A percentile compares a stretch with the other conserved stretches of the same genome.
phyloP scores from a whole-genome alignment of 345 rosid species.

The Eucalyptus decipiens region DNA sequence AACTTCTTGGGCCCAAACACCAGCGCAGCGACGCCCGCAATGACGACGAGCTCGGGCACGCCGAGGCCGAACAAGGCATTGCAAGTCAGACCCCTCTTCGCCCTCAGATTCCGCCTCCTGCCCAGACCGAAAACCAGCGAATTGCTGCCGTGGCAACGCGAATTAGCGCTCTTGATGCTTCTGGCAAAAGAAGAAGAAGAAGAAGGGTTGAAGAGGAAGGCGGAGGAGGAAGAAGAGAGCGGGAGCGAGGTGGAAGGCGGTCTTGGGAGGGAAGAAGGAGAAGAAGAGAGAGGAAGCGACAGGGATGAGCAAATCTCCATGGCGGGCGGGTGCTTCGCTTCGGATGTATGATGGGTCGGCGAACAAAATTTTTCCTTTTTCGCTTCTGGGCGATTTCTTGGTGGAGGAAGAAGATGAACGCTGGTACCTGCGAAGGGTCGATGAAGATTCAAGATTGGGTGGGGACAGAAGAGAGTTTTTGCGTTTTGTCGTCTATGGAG shows the following conservation, averaged over 20 bases:
- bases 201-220: slow-evolving; percentile 8
- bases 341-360: neutral
- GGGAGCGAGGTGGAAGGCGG: slow-evolving; percentile 13
- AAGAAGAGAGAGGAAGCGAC: slow-evolving; percentile 18
- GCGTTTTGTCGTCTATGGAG: neutral
- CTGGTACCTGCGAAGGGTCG: neutral
- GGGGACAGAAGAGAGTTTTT: neutral
- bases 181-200: neutral
- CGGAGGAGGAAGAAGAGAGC: slow-evolving; percentile 45
- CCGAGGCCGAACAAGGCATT: slow-evolving; percentile 89
- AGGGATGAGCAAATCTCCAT: slow-evolving; percentile 61
- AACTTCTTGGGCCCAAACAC: slow-evolving; percentile 93
- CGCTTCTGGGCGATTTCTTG: neutral
- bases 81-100: slow-evolving; percentile 43
- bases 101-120: slow-evolving; percentile 15
- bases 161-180: slow-evolving; percentile 1
- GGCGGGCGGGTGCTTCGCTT: slow-evolving; percentile 1
- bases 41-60: slow-evolving; percentile 91
- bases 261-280: neutral
- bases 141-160: neutral
- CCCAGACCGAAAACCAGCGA: slow-evolving; percentile 24
- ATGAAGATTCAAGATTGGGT: neutral
- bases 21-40: slow-evolving; percentile 87
- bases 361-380: neutral
- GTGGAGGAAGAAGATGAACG: neutral